Percentiles rank a stretch among this genome's conserved stretches.
These are phyloP conservation scores for Malus hybrid DNA, from an alignment of 331 rosid genomes.

Conservation along the genomic window DNA sequence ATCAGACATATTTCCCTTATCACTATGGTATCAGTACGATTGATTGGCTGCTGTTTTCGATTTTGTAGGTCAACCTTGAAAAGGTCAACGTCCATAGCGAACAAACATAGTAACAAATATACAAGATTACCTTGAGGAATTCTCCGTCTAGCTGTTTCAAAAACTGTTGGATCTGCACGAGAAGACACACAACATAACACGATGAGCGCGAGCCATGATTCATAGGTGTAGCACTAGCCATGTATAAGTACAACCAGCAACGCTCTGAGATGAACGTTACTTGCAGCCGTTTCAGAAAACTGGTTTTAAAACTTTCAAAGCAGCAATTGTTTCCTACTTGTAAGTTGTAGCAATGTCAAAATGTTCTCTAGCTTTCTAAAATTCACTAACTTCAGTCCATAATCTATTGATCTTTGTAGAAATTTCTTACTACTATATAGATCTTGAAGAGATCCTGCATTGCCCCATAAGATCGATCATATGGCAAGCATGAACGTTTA, in stretches of 20 bases:
- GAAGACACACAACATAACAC: conserved; percentile 4
- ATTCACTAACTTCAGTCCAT: neutral
- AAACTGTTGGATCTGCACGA: conserved; percentile 67
- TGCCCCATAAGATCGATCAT: no score
- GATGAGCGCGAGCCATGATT: neutral
- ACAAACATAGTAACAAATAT: conserved; percentile 3
- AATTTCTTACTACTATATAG: no score
- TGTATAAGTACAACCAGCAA: neutral
- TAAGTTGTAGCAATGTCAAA: neutral
- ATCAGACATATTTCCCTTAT: neutral
- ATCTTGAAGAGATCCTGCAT: no score
- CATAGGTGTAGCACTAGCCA: neutral
- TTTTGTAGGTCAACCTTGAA: neutral
- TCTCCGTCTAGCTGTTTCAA: conserved; percentile 79
- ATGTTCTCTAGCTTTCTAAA: no score
- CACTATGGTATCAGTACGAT: neutral
- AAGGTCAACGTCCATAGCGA: neutral
- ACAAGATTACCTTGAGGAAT: conserved; percentile 61
- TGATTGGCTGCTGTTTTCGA: neutral
- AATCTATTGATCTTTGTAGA: neutral
- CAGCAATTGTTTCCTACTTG: neutral
- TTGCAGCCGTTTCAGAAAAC: neutral
- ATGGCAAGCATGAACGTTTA: no score
- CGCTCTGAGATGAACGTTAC: neutral
- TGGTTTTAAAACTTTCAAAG: neutral